Percentiles rank a stretch among this genome's conserved stretches.
phyloP scores from a whole-genome alignment of 202 grass and related monocot genomes.

The Zizania palustris region DNA sequence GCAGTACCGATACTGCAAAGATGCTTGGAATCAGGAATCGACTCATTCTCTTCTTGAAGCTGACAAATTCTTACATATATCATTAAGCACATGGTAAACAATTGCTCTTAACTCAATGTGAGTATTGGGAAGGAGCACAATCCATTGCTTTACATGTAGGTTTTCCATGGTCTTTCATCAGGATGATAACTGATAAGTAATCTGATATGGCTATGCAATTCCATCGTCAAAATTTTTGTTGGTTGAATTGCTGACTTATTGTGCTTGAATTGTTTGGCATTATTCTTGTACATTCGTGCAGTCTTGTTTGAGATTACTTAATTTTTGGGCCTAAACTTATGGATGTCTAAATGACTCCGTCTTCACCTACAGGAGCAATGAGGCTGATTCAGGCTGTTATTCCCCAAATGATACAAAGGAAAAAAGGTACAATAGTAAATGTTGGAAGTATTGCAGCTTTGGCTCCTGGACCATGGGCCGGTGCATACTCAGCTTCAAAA shows the following conservation, averaged over 20 bases:
- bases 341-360: not conserved
- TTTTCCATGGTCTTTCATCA: not conserved
- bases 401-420: constrained; percentile 83
- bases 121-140: constrained; percentile 6
- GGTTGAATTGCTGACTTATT: not conserved
- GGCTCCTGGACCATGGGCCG: constrained; percentile 95
- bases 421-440: constrained; percentile 84
- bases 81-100: not conserved
- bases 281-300: not conserved
- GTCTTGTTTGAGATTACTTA: constrained; percentile 12
- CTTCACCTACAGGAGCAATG: constrained; percentile 62
- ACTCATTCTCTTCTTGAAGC: not conserved
- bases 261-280: constrained; percentile 19
- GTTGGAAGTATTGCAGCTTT: constrained; percentile 79
- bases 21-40: not conserved
- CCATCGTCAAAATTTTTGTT: not conserved
- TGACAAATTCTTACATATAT: not conserved
- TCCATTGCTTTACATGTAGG: not conserved
- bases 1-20: not conserved
- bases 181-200: not conserved
- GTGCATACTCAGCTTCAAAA: constrained; percentile 90
- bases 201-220: not conserved
- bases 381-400: constrained; percentile 87
- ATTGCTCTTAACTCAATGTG: not conserved
- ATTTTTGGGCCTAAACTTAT: not conserved